These are phyloP conservation scores for Vickermania spadyakhi DNA, from an alignment of 208 protist genomes.

Conservation along the genomic window DNA sequence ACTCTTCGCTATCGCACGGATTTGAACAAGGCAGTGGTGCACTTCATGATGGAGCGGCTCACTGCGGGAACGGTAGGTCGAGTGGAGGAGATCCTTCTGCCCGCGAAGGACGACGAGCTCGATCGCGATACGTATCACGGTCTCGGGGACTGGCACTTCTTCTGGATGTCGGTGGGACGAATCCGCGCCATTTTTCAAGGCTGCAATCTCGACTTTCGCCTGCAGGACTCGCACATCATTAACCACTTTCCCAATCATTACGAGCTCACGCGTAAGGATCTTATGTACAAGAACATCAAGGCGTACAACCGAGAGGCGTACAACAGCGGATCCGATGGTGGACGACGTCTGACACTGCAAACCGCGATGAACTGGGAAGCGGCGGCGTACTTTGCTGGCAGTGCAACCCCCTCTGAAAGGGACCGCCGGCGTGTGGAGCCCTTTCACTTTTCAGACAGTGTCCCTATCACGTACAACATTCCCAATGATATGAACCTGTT, in stretches of 20 bases:
- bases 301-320: slow-evolving; percentile 55
- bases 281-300: slow-evolving; percentile 97
- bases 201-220: slow-evolving; percentile 42
- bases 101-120: slow-evolving; percentile 15
- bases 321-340: slow-evolving; percentile 1
- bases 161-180: slow-evolving; percentile 79
- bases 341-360: slow-evolving; percentile 16
- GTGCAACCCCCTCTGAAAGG: not conserved
- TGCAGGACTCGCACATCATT: slow-evolving; percentile 85
- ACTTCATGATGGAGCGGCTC: slow-evolving; percentile 73
- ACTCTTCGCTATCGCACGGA: slow-evolving; percentile 74
- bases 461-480: slow-evolving; percentile 92
- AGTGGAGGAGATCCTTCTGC: slow-evolving; percentile 36
- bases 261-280: slow-evolving; percentile 96
- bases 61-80: not conserved
- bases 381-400: not conserved
- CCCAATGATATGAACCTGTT: slow-evolving; percentile 93
- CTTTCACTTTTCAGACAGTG: slow-evolving; percentile 66
- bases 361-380: slow-evolving; percentile 33
- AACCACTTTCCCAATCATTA: slow-evolving; percentile 98
- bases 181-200: slow-evolving; percentile 56
- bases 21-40: slow-evolving; percentile 74
- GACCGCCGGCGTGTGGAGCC: slow-evolving; percentile 4
- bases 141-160: slow-evolving; percentile 84
- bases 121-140: slow-evolving; percentile 19